Conservation (phyloP, 2,329 filamentous ascomycete genomes). For the Penicillium oxalicum region DNA sequence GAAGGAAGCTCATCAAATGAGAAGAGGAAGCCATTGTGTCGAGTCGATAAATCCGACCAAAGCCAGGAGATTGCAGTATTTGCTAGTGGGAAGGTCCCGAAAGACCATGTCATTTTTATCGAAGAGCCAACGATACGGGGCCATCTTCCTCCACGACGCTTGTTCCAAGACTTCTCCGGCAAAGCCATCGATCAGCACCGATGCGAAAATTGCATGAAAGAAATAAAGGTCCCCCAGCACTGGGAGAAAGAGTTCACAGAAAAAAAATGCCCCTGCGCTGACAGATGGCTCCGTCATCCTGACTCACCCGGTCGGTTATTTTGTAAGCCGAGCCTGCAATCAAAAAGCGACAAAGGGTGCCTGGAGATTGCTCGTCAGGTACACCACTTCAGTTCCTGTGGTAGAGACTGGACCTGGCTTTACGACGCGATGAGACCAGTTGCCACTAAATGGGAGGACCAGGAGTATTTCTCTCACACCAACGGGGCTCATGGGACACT, state of each 20-base stretch:
- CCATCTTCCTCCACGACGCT: conserved; percentile 19
- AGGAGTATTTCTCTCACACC: conserved; percentile 17
- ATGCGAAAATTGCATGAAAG: conserved; percentile 27
- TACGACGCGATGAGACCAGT: conserved; percentile 28
- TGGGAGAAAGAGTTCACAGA: not conserved
- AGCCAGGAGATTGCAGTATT: conserved; percentile 21
- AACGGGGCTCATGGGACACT: conserved; percentile 31
- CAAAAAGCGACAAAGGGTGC: conserved; percentile 13
- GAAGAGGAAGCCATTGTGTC: not conserved
- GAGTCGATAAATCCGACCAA: conserved; percentile 4
- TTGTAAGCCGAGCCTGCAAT: conserved; percentile 4
- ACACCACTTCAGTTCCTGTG: conserved; percentile 28
- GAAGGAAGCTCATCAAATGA: not conserved
- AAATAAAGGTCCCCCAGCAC: not conserved
- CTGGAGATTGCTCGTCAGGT: conserved; percentile 21
- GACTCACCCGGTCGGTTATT: conserved; percentile 6
- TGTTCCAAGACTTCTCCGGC: conserved; percentile 3
- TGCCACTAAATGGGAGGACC: not conserved
- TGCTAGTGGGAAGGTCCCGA: conserved; percentile 22
- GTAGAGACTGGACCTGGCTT: conserved; percentile 32
- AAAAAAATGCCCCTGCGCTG: not conserved
- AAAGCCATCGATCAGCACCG: not conserved
- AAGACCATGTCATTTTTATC: conserved; percentile 23
- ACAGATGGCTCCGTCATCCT: not conserved
- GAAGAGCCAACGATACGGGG: conserved; percentile 35